Evolutionary conservation across 2,329 filamentous ascomycete genomes (phyloP), one percentile per base, ranked within the genome.

Genomic region (Trichoderma asperellum): DNA sequence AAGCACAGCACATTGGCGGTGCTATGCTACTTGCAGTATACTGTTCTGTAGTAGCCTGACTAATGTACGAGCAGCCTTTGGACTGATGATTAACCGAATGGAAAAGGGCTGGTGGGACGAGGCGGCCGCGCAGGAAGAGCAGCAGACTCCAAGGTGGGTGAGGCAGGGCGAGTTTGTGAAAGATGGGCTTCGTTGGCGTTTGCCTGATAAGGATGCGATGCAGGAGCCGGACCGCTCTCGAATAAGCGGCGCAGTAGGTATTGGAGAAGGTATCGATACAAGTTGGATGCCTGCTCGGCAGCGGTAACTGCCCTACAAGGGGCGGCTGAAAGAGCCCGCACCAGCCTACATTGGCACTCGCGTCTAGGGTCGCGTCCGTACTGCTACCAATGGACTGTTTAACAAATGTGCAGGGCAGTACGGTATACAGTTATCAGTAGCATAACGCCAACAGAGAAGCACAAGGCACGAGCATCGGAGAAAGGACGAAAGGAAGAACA

Each of bases 191-290:
- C 27, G 18, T 43, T 56, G 61, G 61, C 27, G 61, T 64, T 64
- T 64, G 61, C 61, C 61, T 55, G 52, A 64, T 64, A 35, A 64
- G 61, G 61, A 64, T 64, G 29, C 35, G 61, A 64, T 55, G 61
- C 49, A 64, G 35, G 34, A 64, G 49, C 61, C 61, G 61, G 61
- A 34, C 61, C 61, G 61, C 53, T 43, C 49, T 55, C 34, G 32
- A 43, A 43, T 43, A 53, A 29, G 47, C 47, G 47, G 47, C 47
- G 21, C 47, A 24, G 47, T 24, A 24, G 12, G 47, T 24, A 24
- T 49, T 43, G 40, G 40, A 43, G 40, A 43, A 43, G 18, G 40
- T 43, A 43, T 43, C 40, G 40, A 16, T 43, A 43, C 40, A 43
- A 43, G 16, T 43, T 43, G 40, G 40, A 43, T 43, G 40, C 47